These are phyloP conservation scores for Phytophthora megakarya DNA, from an alignment of 352 stramenopile genomes.

Conservation along the genomic window DNA sequence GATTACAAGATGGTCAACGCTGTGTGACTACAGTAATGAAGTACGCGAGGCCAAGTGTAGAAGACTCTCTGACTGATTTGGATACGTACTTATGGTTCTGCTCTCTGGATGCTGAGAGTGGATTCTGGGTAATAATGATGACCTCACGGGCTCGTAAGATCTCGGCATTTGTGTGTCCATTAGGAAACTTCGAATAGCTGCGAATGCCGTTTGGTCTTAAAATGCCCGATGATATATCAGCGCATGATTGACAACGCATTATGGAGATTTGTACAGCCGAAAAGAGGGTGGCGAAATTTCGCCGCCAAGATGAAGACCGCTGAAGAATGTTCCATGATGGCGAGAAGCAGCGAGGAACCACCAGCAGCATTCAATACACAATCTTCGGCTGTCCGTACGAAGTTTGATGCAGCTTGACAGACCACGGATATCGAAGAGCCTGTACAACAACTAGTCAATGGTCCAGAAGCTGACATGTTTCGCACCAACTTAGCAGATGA, in stretches of 20 bases:
- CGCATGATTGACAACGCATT: too few species aligned
- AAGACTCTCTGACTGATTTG: not conserved
- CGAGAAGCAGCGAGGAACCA: too few species aligned
- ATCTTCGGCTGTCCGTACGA: not conserved
- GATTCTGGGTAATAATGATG: conserved; percentile 2
- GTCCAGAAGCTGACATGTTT: too few species aligned
- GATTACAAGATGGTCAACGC: too few species aligned
- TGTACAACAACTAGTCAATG: not conserved
- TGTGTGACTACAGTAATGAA: not conserved
- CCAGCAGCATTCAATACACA: not conserved
- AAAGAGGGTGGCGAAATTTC: not conserved
- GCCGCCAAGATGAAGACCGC: not conserved
- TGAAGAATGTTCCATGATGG: not conserved
- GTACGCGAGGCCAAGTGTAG: not conserved
- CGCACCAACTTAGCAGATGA: not conserved
- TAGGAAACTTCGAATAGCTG: not conserved
- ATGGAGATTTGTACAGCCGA: not conserved
- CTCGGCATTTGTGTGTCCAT: not conserved
- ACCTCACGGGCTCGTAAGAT: not conserved
- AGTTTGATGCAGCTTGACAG: not conserved
- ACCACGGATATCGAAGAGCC: not conserved
- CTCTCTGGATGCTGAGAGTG: not conserved
- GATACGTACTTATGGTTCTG: too few species aligned
- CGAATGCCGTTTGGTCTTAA: too few species aligned
- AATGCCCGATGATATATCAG: too few species aligned